These are phyloP conservation scores for Annulohypoxylon moriforme DNA, from an alignment of 495 filamentous ascomycete genomes.

Conservation along the genomic window DNA sequence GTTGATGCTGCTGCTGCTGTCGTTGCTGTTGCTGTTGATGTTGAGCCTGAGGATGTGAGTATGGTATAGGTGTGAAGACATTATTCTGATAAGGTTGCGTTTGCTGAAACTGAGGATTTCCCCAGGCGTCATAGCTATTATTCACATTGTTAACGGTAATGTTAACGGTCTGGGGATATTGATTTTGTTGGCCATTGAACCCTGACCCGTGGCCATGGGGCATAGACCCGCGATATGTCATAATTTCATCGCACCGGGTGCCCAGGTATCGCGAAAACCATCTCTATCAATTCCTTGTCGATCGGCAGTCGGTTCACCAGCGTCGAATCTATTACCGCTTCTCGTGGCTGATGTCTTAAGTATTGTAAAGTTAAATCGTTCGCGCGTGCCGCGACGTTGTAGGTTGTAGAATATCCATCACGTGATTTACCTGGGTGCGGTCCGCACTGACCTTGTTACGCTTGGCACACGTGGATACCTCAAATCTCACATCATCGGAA, in stretches of 20 bases:
- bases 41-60: slow-evolving; percentile 26
- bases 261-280: slow-evolving; percentile 27
- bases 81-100: slow-evolving; percentile 24
- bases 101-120: slow-evolving; percentile 41
- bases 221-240: slow-evolving; percentile 58
- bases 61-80: slow-evolving; percentile 19
- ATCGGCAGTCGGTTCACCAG: background rate
- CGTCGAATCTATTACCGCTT: slow-evolving; percentile 1
- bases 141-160: slow-evolving; percentile 18
- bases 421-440: slow-evolving; percentile 14
- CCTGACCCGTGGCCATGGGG: slow-evolving; percentile 56
- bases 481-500: slow-evolving; percentile 9
- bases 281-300: background rate
- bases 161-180: slow-evolving; percentile 42
- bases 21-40: slow-evolving; percentile 11
- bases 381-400: slow-evolving; percentile 40
- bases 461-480: slow-evolving; percentile 10
- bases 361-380: slow-evolving; percentile 10
- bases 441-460: background rate
- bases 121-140: slow-evolving; percentile 41
- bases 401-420: slow-evolving; percentile 22
- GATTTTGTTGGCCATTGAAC: slow-evolving; percentile 54
- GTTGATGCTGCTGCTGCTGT: slow-evolving; percentile 22
- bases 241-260: slow-evolving; percentile 48
- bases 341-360: slow-evolving; percentile 8